Evolutionary conservation across 805 yeast genomes (phyloP).

Genomic region (Osmozyma mogii): DNA sequence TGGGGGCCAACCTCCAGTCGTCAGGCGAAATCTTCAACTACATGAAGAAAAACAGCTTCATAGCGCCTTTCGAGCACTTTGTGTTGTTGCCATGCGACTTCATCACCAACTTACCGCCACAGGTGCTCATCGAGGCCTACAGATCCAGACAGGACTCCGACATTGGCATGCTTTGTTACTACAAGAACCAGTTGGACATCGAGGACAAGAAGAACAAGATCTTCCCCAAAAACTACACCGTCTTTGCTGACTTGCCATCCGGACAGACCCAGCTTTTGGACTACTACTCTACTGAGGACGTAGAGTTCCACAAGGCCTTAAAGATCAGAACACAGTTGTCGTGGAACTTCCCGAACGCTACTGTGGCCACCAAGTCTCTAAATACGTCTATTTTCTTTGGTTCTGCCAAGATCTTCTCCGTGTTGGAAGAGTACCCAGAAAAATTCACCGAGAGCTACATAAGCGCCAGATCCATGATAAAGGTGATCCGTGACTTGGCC

Average conservation of each 20-base stretch:
- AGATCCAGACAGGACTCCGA: conserved; percentile 62
- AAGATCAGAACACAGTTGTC: conserved; percentile 77
- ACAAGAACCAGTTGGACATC: conserved; percentile 64
- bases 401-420: conserved; percentile 38
- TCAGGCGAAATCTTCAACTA: conserved; percentile 59
- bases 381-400: conserved; percentile 59
- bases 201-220: conserved; percentile 62
- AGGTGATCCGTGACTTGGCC: conserved; percentile 77
- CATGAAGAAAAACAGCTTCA: conserved; percentile 33
- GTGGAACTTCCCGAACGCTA: conserved; percentile 79
- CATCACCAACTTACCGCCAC: conserved; percentile 87
- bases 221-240: conserved; percentile 59
- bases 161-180: conserved; percentile 69
- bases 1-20: conserved; percentile 16
- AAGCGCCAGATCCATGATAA: conserved; percentile 45
- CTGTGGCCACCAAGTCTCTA: conserved; percentile 67
- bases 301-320: conserved; percentile 63
- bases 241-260: conserved; percentile 43
- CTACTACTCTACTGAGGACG: conserved; percentile 58
- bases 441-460: conserved; percentile 31
- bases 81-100: conserved; percentile 93
- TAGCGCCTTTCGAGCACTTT: conserved; percentile 35
- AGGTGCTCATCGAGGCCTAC: conserved; percentile 74
- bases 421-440: conserved; percentile 34
- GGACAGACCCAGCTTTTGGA: conserved; percentile 56